Percentiles rank a stretch among this genome's conserved stretches.
Evolutionary conservation across 1,284 basidiomycete species (phyloP).

Genomic region (Austropuccinia psidii): DNA sequence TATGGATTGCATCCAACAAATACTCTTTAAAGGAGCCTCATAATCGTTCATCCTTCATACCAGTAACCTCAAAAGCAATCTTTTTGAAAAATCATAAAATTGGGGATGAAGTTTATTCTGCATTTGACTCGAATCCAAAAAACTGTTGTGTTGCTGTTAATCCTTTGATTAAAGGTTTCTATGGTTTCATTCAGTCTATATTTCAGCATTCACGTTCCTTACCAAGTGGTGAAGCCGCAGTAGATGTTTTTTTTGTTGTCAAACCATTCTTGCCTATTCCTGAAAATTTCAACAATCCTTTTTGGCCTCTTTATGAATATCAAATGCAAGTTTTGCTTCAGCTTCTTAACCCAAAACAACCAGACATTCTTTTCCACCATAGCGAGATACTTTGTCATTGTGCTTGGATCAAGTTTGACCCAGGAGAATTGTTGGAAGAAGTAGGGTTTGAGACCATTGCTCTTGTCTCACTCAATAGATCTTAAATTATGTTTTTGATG

Average conservation of each 20-base stretch:
- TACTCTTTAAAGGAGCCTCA: background rate
- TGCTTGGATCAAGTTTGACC: background rate
- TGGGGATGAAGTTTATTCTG: background rate
- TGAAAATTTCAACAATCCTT: background rate
- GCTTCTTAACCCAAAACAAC: background rate
- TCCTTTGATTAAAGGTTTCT: background rate
- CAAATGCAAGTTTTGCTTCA: background rate
- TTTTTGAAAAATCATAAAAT: background rate
- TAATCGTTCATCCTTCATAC: background rate
- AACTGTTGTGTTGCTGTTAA: background rate
- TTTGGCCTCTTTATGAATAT: background rate
- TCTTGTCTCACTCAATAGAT: no score
- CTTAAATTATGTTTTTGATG: no score
- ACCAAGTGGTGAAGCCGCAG: background rate
- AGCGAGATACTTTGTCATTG: slow-evolving; percentile 6
- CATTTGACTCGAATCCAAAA: background rate
- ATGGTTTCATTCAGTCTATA: background rate
- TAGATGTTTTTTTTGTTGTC: background rate
- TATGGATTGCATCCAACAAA: background rate
- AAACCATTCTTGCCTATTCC: background rate
- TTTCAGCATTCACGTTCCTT: background rate
- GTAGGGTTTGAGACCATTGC: no score
- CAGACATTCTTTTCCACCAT: background rate
- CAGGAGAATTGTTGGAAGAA: no score
- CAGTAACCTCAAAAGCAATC: background rate